phyloP scores from a whole-genome alignment of 306 rosid genomes.

The Lathyrus sativus region DNA sequence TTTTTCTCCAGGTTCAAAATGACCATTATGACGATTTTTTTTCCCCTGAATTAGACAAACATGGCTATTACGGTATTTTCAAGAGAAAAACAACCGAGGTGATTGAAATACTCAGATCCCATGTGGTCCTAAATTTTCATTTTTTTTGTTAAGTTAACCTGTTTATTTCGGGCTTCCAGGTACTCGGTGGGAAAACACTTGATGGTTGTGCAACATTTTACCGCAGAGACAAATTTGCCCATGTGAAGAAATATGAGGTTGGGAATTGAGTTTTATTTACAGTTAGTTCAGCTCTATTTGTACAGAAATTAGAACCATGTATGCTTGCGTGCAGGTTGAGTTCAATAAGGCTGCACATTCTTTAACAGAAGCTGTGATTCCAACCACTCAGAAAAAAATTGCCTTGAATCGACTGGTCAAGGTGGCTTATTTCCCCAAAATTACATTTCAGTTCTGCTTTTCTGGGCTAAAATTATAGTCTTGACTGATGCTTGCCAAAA shows the following conservation, averaged over 20 bases:
- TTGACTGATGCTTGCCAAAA: conserved; percentile 19
- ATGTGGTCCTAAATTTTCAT: conserved; percentile 11
- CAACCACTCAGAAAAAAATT: conserved; percentile 80
- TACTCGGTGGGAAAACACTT: conserved; percentile 62
- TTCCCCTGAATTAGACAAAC: conserved; percentile 89
- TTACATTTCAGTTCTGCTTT: conserved; percentile 11
- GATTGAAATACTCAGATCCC: conserved; percentile 31
- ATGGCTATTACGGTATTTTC: conserved; percentile 85
- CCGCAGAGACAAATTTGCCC: conserved; percentile 94
- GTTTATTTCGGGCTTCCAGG: conserved; percentile 50
- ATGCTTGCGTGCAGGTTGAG: conserved; percentile 75
- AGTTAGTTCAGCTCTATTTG: conserved; percentile 12
- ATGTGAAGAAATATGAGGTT: conserved; percentile 97
- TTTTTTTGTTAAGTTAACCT: conserved; percentile 27
- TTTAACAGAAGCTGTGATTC: conserved; percentile 84
- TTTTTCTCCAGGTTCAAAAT: conserved; percentile 74
- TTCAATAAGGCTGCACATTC: conserved; percentile 98
- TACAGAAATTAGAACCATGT: conserved; percentile 26
- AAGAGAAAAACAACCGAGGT: conserved; percentile 95
- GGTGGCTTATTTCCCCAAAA: conserved; percentile 50
- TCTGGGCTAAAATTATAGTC: neutral
- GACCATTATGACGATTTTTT: conserved; percentile 91
- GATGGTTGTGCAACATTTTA: conserved; percentile 99
- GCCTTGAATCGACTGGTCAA: conserved; percentile 89
- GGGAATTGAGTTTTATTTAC: conserved; percentile 33